Evolutionary conservation across 108 stramenopile species (phyloP).

Genomic region (Nitzschia palea): DNA sequence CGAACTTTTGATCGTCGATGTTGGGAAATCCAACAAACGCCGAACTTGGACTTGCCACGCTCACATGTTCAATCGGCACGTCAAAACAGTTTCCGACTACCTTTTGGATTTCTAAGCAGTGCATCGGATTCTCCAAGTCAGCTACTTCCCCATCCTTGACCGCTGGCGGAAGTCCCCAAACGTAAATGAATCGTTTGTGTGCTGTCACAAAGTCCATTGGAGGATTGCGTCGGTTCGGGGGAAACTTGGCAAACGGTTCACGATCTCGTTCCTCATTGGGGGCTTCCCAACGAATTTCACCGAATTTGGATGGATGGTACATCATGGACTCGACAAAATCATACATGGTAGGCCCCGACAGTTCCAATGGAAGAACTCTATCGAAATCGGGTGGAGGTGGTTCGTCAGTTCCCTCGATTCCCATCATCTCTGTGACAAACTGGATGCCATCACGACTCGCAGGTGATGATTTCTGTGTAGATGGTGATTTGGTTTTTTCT

Average conservation of each 20-base stretch:
- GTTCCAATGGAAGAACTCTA: conserved; percentile 15
- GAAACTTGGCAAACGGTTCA: conserved; percentile 61
- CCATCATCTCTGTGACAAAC: conserved; percentile 29
- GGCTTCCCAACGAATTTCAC: conserved; percentile 38
- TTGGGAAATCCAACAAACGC: conserved; percentile 77
- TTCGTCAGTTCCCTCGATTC: conserved; percentile 13
- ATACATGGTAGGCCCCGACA: conserved; percentile 39
- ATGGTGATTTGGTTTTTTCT: background rate
- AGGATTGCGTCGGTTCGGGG: conserved; percentile 49
- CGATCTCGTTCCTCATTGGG: conserved; percentile 67
- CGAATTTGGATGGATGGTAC: conserved; percentile 72
- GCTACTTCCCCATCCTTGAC: conserved; percentile 47
- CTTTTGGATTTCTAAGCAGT: conserved; percentile 60
- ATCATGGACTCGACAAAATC: conserved; percentile 67
- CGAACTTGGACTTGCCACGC: conserved; percentile 63
- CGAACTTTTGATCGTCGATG: conserved; percentile 42
- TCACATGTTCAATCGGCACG: conserved; percentile 54
- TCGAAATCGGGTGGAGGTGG: conserved; percentile 31
- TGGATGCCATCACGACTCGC: conserved; percentile 8
- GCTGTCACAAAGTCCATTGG: conserved; percentile 60
- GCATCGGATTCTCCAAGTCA: conserved; percentile 61
- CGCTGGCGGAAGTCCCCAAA: conserved; percentile 69
- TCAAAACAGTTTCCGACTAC: conserved; percentile 57
- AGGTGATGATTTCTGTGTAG: background rate
- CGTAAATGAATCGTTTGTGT: conserved; percentile 66